phyloP scores from a whole-genome alignment of 2,329 filamentous ascomycete genomes.

The Phyllosticta paracitricarpa region DNA sequence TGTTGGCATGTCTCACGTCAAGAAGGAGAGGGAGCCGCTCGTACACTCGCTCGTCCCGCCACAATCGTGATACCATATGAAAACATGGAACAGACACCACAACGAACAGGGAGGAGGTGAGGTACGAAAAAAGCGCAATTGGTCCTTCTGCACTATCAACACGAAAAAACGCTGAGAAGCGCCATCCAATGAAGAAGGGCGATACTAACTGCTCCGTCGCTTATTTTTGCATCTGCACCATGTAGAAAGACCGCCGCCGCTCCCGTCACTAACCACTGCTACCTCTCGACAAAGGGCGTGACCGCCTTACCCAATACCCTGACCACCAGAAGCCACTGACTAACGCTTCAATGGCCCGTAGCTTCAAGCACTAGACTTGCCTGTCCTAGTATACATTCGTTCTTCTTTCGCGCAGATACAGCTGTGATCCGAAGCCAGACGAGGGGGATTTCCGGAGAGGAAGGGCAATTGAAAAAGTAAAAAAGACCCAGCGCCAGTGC shows the following conservation, averaged over 20 bases:
- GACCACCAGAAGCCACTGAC: not conserved
- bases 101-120: not conserved
- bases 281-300: not conserved
- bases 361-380: slow-evolving; percentile 3
- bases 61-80: no score
- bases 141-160: not conserved
- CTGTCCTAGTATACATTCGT: slow-evolving; percentile 10
- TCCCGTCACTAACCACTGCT: not conserved
- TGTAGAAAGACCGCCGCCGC: not conserved
- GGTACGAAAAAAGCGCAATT: not conserved
- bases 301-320: not conserved
- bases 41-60: no score
- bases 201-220: not conserved
- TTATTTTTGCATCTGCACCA: not conserved
- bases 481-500: slow-evolving; percentile 4
- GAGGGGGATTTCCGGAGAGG: not conserved
- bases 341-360: not conserved
- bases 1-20: no score
- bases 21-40: no score
- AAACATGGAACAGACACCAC: not conserved
- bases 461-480: not conserved
- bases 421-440: not conserved
- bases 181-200: not conserved
- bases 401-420: slow-evolving; percentile 8
- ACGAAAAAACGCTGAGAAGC: not conserved